A percentile compares a stretch with the other conserved stretches of the same genome.
These are phyloP conservation scores for Calonectria hawksworthii DNA, from an alignment of 2,329 filamentous ascomycete species.

Conservation along the genomic window DNA sequence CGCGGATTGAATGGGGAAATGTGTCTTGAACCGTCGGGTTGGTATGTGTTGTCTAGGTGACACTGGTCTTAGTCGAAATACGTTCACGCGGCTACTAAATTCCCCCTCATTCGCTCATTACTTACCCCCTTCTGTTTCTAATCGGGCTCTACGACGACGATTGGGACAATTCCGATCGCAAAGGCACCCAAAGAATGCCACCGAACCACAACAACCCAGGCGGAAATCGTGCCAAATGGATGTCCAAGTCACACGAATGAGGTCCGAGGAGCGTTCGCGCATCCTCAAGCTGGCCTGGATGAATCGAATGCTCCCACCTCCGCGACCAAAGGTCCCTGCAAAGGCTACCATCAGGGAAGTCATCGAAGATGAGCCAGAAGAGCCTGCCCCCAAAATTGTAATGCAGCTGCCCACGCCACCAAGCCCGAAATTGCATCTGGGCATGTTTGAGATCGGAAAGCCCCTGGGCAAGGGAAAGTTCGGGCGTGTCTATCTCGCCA, in stretches of 20 bases:
- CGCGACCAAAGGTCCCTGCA: neutral
- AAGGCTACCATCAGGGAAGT: neutral
- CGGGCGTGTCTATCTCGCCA: conserved; percentile 79
- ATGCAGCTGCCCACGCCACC: neutral
- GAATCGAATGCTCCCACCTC: conserved; percentile 9
- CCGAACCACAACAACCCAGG: neutral
- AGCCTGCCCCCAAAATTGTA: neutral
- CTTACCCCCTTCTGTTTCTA: neutral
- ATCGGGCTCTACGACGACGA: neutral
- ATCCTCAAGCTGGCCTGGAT: neutral
- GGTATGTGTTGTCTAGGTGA: conserved; percentile 7
- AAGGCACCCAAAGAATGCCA: neutral
- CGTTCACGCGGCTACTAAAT: neutral
- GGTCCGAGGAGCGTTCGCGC: neutral
- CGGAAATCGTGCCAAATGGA: conserved; percentile 5
- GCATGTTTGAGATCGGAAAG: conserved; percentile 83
- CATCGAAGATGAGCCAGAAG: neutral
- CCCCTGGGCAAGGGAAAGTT: conserved; percentile 82
- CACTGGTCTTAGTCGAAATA: neutral
- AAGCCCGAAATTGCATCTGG: conserved; percentile 44
- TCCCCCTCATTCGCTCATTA: neutral
- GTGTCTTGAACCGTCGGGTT: neutral
- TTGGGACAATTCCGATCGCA: neutral
- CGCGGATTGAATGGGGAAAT: neutral
- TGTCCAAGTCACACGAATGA: neutral